phyloP scores from a whole-genome alignment of 805 yeast genomes.

The Saturnispora zaruensis region DNA sequence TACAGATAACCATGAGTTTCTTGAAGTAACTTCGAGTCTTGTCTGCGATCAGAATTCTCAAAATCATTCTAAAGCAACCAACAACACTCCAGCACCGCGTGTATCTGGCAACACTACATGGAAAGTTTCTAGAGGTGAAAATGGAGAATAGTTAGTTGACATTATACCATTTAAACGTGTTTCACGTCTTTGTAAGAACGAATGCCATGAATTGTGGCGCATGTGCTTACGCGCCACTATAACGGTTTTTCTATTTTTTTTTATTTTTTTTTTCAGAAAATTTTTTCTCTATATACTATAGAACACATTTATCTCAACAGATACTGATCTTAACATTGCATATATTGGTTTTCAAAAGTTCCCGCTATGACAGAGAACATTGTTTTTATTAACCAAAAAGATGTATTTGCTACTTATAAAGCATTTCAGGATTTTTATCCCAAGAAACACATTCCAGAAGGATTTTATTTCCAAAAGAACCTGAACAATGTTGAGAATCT shows the following conservation, averaged over 20 bases:
- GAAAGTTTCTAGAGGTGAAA: conserved; percentile 75
- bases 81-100: conserved; percentile 38
- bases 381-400: conserved; percentile 21
- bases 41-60: conserved; percentile 6
- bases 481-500: conserved; percentile 37
- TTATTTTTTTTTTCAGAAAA: neutral
- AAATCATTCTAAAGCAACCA: conserved; percentile 5
- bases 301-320: neutral
- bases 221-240: neutral
- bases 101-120: conserved; percentile 72
- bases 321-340: neutral
- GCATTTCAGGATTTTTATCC: conserved; percentile 14
- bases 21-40: conserved; percentile 8
- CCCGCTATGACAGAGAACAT: conserved; percentile 13
- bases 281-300: neutral
- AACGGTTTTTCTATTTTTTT: neutral
- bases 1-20: neutral
- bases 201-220: neutral
- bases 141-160: conserved; percentile 38
- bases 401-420: conserved; percentile 17
- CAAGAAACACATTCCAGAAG: conserved; percentile 18
- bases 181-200: too few relatives aligned
- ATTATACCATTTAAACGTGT: too few relatives aligned
- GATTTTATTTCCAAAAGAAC: conserved; percentile 27
- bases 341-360: neutral